These are phyloP conservation scores for Alternaria arbusti DNA, from an alignment of 2,329 filamentous ascomycete species.

Conservation along the genomic window DNA sequence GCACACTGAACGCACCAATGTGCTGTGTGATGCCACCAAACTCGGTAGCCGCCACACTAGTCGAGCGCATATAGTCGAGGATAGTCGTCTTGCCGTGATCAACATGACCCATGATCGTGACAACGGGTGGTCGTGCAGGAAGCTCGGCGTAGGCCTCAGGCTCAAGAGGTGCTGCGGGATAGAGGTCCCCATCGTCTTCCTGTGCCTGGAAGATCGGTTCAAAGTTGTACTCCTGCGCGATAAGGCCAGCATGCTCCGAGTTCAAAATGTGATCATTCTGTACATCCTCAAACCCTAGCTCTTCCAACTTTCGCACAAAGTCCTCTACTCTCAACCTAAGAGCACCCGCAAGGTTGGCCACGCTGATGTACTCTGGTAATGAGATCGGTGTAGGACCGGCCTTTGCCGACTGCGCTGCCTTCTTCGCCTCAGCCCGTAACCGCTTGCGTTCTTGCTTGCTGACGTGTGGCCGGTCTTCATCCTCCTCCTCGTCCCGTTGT, in stretches of 20 bases:
- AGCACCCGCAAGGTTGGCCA: conserved; percentile 79
- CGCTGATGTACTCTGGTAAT: conserved; percentile 89
- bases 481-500: conserved; percentile 34
- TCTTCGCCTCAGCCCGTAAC: conserved; percentile 43
- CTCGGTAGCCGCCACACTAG: conserved; percentile 87
- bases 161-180: conserved; percentile 61
- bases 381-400: conserved; percentile 61
- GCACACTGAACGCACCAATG: conserved; percentile 95
- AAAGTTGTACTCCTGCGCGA: conserved; percentile 91
- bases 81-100: conserved; percentile 99
- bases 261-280: conserved; percentile 85
- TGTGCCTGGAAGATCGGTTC: conserved; percentile 76
- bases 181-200: conserved; percentile 72
- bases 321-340: conserved; percentile 72
- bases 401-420: conserved; percentile 38
- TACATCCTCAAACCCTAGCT: conserved; percentile 91
- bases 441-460: conserved; percentile 41
- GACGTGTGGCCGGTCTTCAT: conserved; percentile 27
- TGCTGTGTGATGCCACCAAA: conserved; percentile 98
- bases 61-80: conserved; percentile 90
- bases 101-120: conserved; percentile 99
- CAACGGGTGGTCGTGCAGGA: conserved; percentile 83
- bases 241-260: conserved; percentile 85
- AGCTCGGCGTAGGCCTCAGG: conserved; percentile 68
- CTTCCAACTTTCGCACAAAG: conserved; percentile 77